Evolutionary conservation across 208 protist species (phyloP).

Genomic region (Trypanosoma theileri): DNA sequence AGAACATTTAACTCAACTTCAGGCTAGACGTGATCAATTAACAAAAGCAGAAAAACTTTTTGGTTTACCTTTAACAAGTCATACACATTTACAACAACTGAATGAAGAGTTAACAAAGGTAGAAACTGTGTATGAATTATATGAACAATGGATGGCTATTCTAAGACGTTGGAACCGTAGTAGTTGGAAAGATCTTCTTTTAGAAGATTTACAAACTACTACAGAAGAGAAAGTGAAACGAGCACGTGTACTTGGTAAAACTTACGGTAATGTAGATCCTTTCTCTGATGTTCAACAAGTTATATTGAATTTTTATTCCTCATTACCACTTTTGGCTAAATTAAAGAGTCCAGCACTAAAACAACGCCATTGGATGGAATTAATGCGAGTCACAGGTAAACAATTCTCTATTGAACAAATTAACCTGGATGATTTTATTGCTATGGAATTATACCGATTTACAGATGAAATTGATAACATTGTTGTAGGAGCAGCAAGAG

Average conservation of each 20-base stretch:
- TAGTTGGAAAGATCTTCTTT: conserved; percentile 96
- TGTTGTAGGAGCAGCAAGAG: conserved; percentile 89
- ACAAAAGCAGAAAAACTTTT: conserved; percentile 97
- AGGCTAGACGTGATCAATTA: conserved; percentile 88
- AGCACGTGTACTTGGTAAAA: conserved; percentile 81
- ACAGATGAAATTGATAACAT: conserved; percentile 95
- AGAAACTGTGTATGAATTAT: conserved; percentile 94
- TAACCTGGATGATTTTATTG: conserved; percentile 96
- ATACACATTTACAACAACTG: conserved; percentile 90
- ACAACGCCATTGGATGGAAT: conserved; percentile 96
- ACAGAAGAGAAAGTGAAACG: conserved; percentile 91
- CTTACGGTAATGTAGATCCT: conserved; percentile 84
- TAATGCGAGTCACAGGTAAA: conserved; percentile 95
- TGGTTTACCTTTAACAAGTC: conserved; percentile 93
- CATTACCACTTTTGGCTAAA: conserved; percentile 95
- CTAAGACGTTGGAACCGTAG: conserved; percentile 95
- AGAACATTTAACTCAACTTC: conserved; percentile 65
- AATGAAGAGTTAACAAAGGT: conserved; percentile 90
- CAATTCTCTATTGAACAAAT: conserved; percentile 97
- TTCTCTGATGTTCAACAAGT: conserved; percentile 91
- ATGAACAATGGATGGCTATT: conserved; percentile 89
- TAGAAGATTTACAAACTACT: conserved; percentile 93
- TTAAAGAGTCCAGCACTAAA: conserved; percentile 98
- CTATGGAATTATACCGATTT: conserved; percentile 96
- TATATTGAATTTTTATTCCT: conserved; percentile 95